Percentiles rank a stretch among this genome's conserved stretches.
phyloP scores from a whole-genome alignment of 306 rosid species.

The Castanospermum australe region DNA sequence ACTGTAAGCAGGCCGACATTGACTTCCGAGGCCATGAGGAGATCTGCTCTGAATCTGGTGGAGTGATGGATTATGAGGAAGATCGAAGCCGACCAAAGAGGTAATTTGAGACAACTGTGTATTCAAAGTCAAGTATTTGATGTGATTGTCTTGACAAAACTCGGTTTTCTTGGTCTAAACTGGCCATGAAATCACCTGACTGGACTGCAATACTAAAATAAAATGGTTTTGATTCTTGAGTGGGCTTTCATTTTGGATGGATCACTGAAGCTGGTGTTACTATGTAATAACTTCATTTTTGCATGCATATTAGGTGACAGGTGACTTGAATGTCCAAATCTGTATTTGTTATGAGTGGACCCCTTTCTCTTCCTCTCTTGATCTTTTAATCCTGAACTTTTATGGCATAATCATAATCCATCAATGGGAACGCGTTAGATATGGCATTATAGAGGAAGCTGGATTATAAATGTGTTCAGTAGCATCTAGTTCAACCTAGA shows the following conservation, averaged over 20 bases:
- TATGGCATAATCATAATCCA: background rate
- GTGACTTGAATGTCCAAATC: background rate
- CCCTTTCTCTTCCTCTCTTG: background rate
- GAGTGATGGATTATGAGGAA: conserved; percentile 99
- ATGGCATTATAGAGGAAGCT: conserved; percentile 2
- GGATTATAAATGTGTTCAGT: background rate
- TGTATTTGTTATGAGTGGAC: background rate
- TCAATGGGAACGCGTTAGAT: background rate
- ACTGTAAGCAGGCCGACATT: conserved; percentile 96
- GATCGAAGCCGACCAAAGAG: conserved; percentile 97
- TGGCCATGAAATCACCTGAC: background rate
- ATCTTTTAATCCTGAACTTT: background rate
- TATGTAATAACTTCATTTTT: background rate
- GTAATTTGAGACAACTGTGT: conserved; percentile 38
- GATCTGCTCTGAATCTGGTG: conserved; percentile 98
- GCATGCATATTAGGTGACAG: background rate
- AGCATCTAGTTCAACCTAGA: conserved; percentile 6
- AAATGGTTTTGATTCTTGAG: background rate
- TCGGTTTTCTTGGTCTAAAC: background rate
- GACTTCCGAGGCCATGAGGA: conserved; percentile 98
- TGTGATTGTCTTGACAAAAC: background rate
- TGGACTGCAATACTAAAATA: background rate
- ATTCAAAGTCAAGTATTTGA: conserved; percentile 9
- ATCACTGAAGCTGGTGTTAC: background rate
- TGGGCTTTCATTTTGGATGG: background rate